phyloP scores from a whole-genome alignment of 805 yeast species.

The Candida orba region DNA sequence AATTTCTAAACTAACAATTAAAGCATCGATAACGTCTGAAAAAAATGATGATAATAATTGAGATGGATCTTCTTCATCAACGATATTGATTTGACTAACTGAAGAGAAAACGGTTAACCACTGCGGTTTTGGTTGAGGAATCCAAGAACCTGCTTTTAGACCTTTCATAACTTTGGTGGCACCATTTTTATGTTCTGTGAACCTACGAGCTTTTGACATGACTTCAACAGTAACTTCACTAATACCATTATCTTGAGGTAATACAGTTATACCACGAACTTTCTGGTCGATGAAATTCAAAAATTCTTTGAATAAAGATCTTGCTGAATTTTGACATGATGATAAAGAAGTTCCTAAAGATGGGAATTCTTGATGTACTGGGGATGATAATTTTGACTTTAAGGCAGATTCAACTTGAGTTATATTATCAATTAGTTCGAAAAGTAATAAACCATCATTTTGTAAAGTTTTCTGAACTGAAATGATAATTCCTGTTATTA shows the following conservation, averaged over 20 bases:
- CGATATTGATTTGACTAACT: constrained; percentile 34
- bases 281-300: constrained; percentile 48
- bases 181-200: constrained; percentile 55
- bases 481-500: constrained; percentile 31
- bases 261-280: constrained; percentile 35
- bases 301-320: constrained; percentile 46
- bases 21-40: constrained; percentile 73
- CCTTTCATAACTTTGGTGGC: constrained; percentile 41
- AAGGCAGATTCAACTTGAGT: constrained; percentile 22
- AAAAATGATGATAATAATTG: constrained; percentile 57
- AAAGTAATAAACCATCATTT: constrained; percentile 44
- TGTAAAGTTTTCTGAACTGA: constrained; percentile 35
- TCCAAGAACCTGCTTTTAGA: constrained; percentile 59
- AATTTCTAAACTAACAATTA: constrained; percentile 57
- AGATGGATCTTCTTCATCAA: constrained; percentile 35
- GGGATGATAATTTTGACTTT: constrained; percentile 25
- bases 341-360: constrained; percentile 16
- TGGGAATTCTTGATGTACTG: constrained; percentile 16
- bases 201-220: constrained; percentile 56
- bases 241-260: constrained; percentile 65
- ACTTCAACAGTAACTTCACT: constrained; percentile 68
- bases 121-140: constrained; percentile 50
- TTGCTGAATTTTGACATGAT: constrained; percentile 25
- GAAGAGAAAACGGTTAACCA: constrained; percentile 45
- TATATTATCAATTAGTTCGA: constrained; percentile 51